Percentiles rank a stretch among this genome's conserved stretches.
Evolutionary conservation across 2,329 filamentous ascomycete species (phyloP).

Genomic region (Leptographium galeiforme): DNA sequence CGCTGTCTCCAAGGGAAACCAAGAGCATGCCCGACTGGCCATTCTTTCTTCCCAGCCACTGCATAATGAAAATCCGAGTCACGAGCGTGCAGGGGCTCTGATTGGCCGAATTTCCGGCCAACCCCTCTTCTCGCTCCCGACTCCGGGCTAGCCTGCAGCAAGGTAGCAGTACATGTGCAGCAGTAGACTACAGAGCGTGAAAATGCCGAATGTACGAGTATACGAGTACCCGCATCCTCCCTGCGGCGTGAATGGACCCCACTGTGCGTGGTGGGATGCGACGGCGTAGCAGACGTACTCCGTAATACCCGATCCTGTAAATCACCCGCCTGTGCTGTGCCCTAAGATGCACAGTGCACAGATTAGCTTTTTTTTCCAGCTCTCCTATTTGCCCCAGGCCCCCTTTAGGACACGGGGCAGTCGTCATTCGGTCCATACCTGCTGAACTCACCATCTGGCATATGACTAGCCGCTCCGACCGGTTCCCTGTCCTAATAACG

Average conservation of each 20-base stretch:
- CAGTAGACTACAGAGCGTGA: background rate
- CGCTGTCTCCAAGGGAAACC: conserved; percentile 14
- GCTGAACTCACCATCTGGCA: background rate
- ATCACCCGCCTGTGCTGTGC: background rate
- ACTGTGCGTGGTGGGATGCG: background rate
- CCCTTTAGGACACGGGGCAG: conserved; percentile 5
- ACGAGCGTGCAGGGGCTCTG: background rate
- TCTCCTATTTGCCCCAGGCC: background rate
- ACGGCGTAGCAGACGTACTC: too few relatives aligned
- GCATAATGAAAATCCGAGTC: conserved; percentile 1
- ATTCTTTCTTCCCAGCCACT: conserved; percentile 4
- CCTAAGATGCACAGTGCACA: conserved; percentile 3
- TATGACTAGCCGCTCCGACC: background rate
- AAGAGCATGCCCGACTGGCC: conserved; percentile 5
- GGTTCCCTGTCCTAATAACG: background rate
- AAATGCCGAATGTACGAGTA: background rate
- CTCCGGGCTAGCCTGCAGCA: background rate
- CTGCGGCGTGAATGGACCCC: background rate
- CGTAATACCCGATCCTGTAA: background rate
- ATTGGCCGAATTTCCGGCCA: background rate
- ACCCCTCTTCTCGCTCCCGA: background rate
- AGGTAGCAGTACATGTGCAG: background rate
- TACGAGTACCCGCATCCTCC: background rate
- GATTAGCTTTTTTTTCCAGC: background rate
- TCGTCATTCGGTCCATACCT: conserved; percentile 6